A percentile compares a stretch with the other conserved stretches of the same genome.
Conservation (phyloP, 306 rosid species). For the Vigna reflexopilosa region DNA sequence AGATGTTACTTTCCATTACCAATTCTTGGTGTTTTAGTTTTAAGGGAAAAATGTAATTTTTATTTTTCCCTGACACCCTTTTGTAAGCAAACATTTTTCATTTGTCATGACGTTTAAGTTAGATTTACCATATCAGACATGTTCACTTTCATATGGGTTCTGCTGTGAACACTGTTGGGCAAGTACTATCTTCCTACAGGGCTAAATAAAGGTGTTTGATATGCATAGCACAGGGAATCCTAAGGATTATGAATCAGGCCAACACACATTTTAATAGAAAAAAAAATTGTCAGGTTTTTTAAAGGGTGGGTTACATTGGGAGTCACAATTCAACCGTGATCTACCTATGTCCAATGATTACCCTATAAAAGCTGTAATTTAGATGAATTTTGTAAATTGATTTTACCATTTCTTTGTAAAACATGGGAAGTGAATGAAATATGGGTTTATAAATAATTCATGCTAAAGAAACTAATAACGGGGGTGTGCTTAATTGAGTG, state of each 20-base stretch:
- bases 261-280: neutral
- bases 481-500: slow-evolving; percentile 33
- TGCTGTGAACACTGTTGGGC: slow-evolving; percentile 22
- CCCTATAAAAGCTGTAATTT: slow-evolving; percentile 20
- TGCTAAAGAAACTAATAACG: slow-evolving; percentile 19
- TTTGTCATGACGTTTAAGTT: slow-evolving; percentile 47
- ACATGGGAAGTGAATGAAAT: neutral
- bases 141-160: slow-evolving; percentile 51
- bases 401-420: slow-evolving; percentile 24
- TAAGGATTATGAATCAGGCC: slow-evolving; percentile 36
- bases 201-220: slow-evolving; percentile 35
- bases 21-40: neutral
- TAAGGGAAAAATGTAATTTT: neutral
- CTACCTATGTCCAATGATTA: neutral
- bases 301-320: neutral
- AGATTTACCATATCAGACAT: slow-evolving; percentile 41
- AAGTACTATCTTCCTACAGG: slow-evolving; percentile 33
- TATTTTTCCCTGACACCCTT: neutral
- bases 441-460: slow-evolving; percentile 14
- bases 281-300: neutral
- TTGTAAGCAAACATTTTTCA: neutral
- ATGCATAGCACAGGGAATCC: slow-evolving; percentile 61
- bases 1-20: neutral
- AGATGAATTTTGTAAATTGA: neutral
- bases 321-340: neutral